Base-by-base conservation (phyloP, 306 rosid genomes). In the Dicorynia guianensis region DNA sequence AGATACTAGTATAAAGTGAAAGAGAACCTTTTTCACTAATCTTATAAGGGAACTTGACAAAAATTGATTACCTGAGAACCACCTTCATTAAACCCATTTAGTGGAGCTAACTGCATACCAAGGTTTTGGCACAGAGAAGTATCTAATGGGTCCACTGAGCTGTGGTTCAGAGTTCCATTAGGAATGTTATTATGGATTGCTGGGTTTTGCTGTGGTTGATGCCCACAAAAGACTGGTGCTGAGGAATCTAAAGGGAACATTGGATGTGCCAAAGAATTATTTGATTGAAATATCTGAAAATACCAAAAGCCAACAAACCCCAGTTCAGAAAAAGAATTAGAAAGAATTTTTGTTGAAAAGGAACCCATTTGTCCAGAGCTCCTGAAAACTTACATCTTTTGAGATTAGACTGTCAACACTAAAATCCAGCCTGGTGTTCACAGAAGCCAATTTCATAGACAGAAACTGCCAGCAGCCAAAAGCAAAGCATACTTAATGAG, bases 361-460 rank as follows among this genome's bases (percentile, higher is more conserved):
- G 81, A 57, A 34, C 78, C 61, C 60, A n/a, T 39, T 78, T 76
- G 72, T 67, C 75, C 82, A 36, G 63, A 73, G 61, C 69, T 54
- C 14, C 61, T 1, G 30, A 53, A 59, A 74, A 49, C 91, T 83
- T 82, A 96, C 98, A 85, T 92, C 97, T 89, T 90, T 96, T 40
- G 97, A 84, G 79, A 89, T 74, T 20, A 85, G 82, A 74, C 71
- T 72, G 36, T 92, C 98, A 85, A 86, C 67, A 85, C 83, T 92
- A 74, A 70, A 77, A 69, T 90, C 97, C 95, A 85, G 78, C 79
- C 88, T 92, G 82, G 93, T 89, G 77, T 92, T 87, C 64, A 96
- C 97, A 58, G 96, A 86, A 71, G 99, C 76, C 85, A 96, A 74
- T 85, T 96, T 96, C 99, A 96, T 96, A 42, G 99, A 92, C 19